These are phyloP conservation scores for Colletotrichum siamense DNA, from an alignment of 2,329 filamentous ascomycete species.

Conservation along the genomic window DNA sequence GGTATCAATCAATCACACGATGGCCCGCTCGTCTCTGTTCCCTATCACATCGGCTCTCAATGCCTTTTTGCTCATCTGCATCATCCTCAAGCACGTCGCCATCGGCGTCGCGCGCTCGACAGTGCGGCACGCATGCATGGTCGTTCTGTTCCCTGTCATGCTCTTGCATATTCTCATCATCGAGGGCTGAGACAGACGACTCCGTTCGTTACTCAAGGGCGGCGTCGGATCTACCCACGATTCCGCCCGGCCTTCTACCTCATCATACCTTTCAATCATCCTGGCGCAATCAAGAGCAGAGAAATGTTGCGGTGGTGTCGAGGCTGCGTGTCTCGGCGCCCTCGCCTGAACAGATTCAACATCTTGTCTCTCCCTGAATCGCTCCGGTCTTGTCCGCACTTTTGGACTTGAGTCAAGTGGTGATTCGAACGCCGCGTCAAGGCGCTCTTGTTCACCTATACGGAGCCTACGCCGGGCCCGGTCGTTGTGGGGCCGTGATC, in stretches of 20 bases:
- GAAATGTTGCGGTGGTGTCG: background rate
- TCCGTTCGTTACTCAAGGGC: background rate
- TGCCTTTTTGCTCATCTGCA: slow-evolving; percentile 3
- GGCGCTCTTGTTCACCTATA: background rate
- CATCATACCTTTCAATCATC: background rate
- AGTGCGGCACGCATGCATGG: slow-evolving; percentile 3
- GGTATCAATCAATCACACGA: background rate
- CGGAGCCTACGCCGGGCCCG: background rate
- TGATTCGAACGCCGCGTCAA: too few relatives aligned
- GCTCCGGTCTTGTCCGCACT: background rate
- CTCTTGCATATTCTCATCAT: slow-evolving; percentile 9
- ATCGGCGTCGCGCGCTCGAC: slow-evolving; percentile 2
- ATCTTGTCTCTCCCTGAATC: background rate
- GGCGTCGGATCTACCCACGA: background rate
- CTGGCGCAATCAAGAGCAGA: background rate
- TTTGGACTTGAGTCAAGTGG: background rate
- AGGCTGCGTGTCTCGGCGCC: background rate
- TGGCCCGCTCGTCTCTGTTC: slow-evolving; percentile 5
- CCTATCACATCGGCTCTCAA: slow-evolving; percentile 7
- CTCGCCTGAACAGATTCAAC: background rate
- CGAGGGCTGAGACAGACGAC: slow-evolving; percentile 10
- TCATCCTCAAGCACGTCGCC: slow-evolving; percentile 18
- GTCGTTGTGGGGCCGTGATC: background rate
- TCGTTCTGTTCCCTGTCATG: slow-evolving; percentile 9
- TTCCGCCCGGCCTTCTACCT: background rate